phyloP scores from a whole-genome alignment of 2,329 filamentous ascomycete genomes.

The Sarocladium oryzae region DNA sequence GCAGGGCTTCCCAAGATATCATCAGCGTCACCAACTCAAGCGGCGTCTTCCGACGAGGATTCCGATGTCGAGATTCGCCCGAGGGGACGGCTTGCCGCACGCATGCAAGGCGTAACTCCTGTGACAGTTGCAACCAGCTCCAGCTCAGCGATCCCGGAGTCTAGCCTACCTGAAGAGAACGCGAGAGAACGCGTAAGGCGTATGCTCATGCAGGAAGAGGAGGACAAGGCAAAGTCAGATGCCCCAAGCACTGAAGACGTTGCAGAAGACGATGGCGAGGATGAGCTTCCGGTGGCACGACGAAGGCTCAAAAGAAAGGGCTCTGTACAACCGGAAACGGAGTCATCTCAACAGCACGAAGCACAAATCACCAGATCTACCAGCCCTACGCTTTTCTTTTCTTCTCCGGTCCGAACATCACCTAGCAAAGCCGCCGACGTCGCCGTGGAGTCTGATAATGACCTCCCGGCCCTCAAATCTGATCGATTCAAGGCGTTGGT shows the following conservation, averaged over 20 bases:
- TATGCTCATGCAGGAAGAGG: constrained; percentile 28
- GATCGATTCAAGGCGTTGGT: constrained; percentile 66
- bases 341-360: neutral
- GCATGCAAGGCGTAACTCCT: constrained; percentile 43
- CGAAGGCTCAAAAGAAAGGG: constrained; percentile 32
- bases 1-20: constrained; percentile 3
- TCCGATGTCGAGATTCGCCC: constrained; percentile 39
- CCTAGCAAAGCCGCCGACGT: constrained; percentile 22
- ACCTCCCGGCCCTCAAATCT: constrained; percentile 41
- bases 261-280: constrained; percentile 34
- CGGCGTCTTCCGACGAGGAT: constrained; percentile 30
- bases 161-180: constrained; percentile 22
- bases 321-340: neutral
- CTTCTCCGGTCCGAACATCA: constrained; percentile 37
- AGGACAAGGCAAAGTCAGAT: constrained; percentile 18
- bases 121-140: constrained; percentile 13
- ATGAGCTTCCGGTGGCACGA: constrained; percentile 33
- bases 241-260: constrained; percentile 23
- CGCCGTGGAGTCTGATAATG: constrained; percentile 38
- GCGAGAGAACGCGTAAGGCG: constrained; percentile 37
- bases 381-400: constrained; percentile 49
- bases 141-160: constrained; percentile 14
- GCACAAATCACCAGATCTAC: constrained; percentile 17
- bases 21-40: constrained; percentile 12
- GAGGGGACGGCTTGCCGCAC: constrained; percentile 56